phyloP scores from a whole-genome alignment of 345 rosid species.

The Citrus unshiu region DNA sequence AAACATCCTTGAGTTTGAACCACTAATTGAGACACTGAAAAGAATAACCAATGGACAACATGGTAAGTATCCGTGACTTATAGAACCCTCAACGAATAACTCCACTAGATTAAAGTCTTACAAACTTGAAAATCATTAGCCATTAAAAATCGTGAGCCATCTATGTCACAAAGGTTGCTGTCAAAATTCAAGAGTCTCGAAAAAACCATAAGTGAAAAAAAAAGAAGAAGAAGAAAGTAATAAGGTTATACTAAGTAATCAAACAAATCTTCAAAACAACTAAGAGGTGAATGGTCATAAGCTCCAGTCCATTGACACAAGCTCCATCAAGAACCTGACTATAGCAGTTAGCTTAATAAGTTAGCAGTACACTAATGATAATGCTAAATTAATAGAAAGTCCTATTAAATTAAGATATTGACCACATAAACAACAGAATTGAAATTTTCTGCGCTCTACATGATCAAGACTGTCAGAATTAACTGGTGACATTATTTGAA shows the following conservation, averaged over 20 bases:
- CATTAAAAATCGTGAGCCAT: not conserved
- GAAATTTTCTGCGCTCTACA: not conserved
- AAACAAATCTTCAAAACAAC: not conserved
- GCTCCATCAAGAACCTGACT: slow-evolving; percentile 2
- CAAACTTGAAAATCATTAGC: not conserved
- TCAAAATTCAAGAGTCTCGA: not conserved
- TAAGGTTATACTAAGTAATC: not conserved
- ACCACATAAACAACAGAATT: not conserved
- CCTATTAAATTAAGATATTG: not conserved
- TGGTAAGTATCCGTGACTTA: slow-evolving; percentile 1
- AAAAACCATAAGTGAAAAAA: not conserved
- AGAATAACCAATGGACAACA: slow-evolving; percentile 5
- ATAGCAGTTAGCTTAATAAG: not conserved
- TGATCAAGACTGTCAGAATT: not conserved
- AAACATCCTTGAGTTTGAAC: slow-evolving; percentile 67
- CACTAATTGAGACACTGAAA: slow-evolving; percentile 78
- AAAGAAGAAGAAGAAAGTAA: not conserved
- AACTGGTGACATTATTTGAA: not conserved
- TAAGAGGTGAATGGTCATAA: not conserved
- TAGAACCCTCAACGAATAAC: not conserved
- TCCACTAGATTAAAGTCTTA: not conserved
- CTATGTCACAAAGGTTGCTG: not conserved
- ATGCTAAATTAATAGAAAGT: not conserved
- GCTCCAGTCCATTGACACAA: not conserved
- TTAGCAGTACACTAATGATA: not conserved